phyloP scores from a whole-genome alignment of 768 basidiomycete species.

The Artomyces pyxidatus region DNA sequence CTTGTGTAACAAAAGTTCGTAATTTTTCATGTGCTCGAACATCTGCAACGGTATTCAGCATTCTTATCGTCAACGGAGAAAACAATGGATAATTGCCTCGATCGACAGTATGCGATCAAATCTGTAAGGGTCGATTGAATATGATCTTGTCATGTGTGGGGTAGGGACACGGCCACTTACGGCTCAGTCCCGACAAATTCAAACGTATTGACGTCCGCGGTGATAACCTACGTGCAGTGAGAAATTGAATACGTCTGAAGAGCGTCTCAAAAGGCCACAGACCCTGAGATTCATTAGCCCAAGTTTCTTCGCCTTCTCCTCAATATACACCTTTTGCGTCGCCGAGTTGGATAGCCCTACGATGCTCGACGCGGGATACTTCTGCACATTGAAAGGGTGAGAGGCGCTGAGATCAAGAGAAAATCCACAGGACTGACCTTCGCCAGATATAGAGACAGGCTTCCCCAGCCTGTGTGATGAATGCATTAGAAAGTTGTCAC shows the following conservation, averaged over 20 bases:
- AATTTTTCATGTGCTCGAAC: constrained; percentile 78
- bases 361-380: constrained; percentile 57
- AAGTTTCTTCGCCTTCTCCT: constrained; percentile 37
- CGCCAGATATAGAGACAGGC: constrained; percentile 56
- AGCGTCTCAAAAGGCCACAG: constrained; percentile 1
- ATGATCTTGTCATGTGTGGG: neutral
- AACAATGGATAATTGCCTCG: constrained; percentile 33
- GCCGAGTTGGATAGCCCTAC: constrained; percentile 59
- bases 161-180: constrained; percentile 23
- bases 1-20: constrained; percentile 51
- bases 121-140: constrained; percentile 22
- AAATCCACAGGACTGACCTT: constrained; percentile 30
- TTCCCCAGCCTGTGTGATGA: constrained; percentile 51
- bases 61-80: neutral
- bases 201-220: constrained; percentile 57
- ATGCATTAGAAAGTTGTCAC: neutral
- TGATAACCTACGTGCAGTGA: constrained; percentile 39
- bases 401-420: neutral
- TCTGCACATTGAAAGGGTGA: constrained; percentile 27
- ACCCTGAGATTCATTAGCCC: constrained; percentile 50
- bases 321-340: constrained; percentile 62
- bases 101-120: constrained; percentile 68
- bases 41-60: constrained; percentile 31
- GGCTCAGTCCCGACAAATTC: constrained; percentile 43
- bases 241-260: neutral